Base-by-base conservation (phyloP, 2,329 filamentous ascomycete genomes). In the Ascochyta clinopodiicola region DNA sequence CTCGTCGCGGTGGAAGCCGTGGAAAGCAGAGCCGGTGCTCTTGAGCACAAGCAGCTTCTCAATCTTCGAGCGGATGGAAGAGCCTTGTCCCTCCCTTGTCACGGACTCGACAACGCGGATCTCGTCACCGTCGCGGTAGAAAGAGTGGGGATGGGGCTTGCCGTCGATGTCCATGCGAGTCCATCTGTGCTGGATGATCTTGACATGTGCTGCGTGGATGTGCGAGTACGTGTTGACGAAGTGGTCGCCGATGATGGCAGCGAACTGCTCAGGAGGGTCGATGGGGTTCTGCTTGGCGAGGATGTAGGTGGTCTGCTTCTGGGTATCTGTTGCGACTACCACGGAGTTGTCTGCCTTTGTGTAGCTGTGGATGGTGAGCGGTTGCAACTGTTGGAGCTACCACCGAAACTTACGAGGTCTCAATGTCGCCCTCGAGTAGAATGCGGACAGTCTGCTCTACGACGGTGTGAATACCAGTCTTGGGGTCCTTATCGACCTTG, bases 381-480 rank as follows among this genome's bases (percentile, higher is more conserved):
- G 31, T 25, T 51, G 45, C n/a, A 8, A n/a, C 9, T 32, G 17
- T 13, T 32, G 10, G 2, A 32, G 13, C 34, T 39, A 9, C 43
- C 13, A 2, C 32, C 7, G 4, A 17, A n/a, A 73, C 86, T 75
- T 81, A 91, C 87, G 90, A 91, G 51, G 82, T 86, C 50, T 95
- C 91, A 68, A 99, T 97, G 56, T 92, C 90, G 67, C 95, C 95
- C 81, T 98, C 92, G 27, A 99, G 86, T 46, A 98, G 84, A 61
- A 92, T 92, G 79, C 91, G 91, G 67, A 99, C 90, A 36, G 92
- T 97, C 89, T 96, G 96, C 79, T 99, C 95, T 37, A 89, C 90
- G 66, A 98, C 91, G 7, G 88, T 90, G 78, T 99, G 94, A 21
- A 86, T 82, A 52, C 90, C 89, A 17, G 90, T 89, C 69, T 86